A percentile compares a stretch with the other conserved stretches of the same genome.
phyloP scores from a whole-genome alignment of 345 rosid genomes.

The Capsella bursapastoris region DNA sequence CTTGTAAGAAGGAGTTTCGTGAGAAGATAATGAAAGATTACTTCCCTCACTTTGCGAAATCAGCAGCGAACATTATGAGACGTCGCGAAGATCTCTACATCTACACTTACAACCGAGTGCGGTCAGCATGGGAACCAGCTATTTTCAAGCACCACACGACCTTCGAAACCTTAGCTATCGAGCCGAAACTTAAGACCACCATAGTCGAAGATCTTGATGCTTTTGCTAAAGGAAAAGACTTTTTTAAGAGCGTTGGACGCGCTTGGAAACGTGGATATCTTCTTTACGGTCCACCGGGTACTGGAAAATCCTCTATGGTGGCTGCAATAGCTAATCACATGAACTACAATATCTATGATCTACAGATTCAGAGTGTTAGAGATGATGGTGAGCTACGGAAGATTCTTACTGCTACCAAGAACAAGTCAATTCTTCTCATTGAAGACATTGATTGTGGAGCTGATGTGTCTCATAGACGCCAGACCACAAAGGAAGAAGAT shows the following conservation, averaged over 20 bases:
- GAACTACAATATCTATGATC: constrained; percentile 45
- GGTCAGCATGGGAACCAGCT: constrained; percentile 32
- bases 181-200: constrained; percentile 27
- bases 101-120: constrained; percentile 31
- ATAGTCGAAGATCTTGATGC: constrained; percentile 42
- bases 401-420: constrained; percentile 42
- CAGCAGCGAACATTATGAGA: constrained; percentile 34
- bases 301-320: constrained; percentile 43
- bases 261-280: constrained; percentile 48
- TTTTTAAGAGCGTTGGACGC: constrained; percentile 43
- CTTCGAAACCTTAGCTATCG: constrained; percentile 39
- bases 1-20: constrained; percentile 42
- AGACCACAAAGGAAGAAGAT: constrained; percentile 17
- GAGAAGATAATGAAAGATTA: constrained; percentile 41
- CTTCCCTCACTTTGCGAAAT: constrained; percentile 35
- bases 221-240: constrained; percentile 43
- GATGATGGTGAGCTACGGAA: constrained; percentile 34
- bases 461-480: constrained; percentile 33
- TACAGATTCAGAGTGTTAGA: constrained; percentile 41
- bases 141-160: constrained; percentile 43
- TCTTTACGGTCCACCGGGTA: constrained; percentile 44
- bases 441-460: constrained; percentile 47
- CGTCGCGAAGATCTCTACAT: constrained; percentile 31
- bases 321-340: constrained; percentile 46
- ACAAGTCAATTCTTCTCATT: constrained; percentile 44